Evolutionary conservation across 2,329 filamentous ascomycete genomes (phyloP).

Genomic region (Monilinia vaccinii-corymbosi): DNA sequence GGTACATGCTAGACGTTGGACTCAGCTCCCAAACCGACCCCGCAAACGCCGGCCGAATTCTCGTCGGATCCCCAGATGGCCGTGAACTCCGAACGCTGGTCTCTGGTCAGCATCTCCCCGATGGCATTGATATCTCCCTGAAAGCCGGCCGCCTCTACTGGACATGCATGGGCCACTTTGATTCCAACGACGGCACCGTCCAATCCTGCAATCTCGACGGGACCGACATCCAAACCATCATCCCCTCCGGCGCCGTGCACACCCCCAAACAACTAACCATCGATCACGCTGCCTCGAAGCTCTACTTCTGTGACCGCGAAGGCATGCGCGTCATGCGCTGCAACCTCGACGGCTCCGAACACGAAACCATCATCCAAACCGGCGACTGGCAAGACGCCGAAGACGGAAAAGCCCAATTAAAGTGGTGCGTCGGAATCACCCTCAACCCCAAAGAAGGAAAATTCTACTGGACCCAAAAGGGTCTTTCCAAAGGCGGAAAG

Average conservation of each 20-base stretch:
- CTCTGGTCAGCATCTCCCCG: constrained; percentile 30
- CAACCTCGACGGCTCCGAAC: constrained; percentile 32
- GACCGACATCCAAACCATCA: constrained; percentile 34
- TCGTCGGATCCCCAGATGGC: constrained; percentile 12
- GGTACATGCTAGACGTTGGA: constrained; percentile 16
- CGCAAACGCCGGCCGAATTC: constrained; percentile 12
- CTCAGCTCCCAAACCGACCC: constrained; percentile 11
- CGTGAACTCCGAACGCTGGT: constrained; percentile 11
- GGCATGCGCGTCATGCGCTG: constrained; percentile 34
- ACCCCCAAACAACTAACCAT: constrained; percentile 40
- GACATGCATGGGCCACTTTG: constrained; percentile 40
- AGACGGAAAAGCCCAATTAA: constrained; percentile 13
- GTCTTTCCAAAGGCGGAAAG: constrained; percentile 38
- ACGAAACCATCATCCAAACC: constrained; percentile 29
- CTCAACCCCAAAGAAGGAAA: constrained; percentile 35
- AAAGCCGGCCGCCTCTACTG: constrained; percentile 36
- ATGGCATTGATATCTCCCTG: constrained; percentile 36
- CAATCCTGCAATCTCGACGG: constrained; percentile 37
- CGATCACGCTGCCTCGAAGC: constrained; percentile 11
- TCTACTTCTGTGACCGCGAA: constrained; percentile 39
- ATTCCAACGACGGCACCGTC: constrained; percentile 13
- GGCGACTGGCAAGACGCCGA: constrained; percentile 13
- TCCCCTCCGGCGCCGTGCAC: constrained; percentile 37
- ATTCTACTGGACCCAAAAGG: constrained; percentile 55
- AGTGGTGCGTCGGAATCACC: constrained; percentile 49